Conservation (phyloP, 306 rosid genomes). For the cucumber (Cucumis sativus) region DNA sequence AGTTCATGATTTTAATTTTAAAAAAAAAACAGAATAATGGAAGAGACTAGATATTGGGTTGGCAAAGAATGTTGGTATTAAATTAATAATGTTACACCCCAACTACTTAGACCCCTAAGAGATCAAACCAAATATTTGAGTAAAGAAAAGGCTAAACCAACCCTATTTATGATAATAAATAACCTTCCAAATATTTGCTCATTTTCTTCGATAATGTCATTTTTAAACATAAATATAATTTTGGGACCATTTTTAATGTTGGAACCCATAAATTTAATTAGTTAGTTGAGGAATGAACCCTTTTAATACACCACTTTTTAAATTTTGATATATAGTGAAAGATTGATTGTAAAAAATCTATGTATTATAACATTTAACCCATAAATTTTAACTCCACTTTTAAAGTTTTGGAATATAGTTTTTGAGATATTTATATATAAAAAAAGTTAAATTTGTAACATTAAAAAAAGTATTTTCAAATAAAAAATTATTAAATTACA, state of each 20-base stretch:
- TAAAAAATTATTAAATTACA: no score
- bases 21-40: neutral
- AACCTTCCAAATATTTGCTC: neutral
- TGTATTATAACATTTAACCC: no score
- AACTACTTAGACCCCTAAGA: neutral
- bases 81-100: neutral
- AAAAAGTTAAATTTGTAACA: no score
- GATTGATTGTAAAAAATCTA: neutral
- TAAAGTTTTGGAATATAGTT: no score
- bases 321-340: neutral
- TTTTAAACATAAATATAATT: neutral
- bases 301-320: neutral
- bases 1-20: no score
- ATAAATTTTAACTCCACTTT: no score
- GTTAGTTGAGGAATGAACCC: neutral
- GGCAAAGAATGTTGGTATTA: neutral
- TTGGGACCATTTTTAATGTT: neutral
- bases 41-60: neutral
- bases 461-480: no score
- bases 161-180: neutral
- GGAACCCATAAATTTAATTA: neutral
- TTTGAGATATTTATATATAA: no score
- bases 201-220: neutral
- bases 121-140: no score
- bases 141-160: neutral